Evolutionary conservation across 768 basidiomycete species (phyloP), one percentile per base, ranked within the genome.

Genomic region (Hortiboletus campestris): DNA sequence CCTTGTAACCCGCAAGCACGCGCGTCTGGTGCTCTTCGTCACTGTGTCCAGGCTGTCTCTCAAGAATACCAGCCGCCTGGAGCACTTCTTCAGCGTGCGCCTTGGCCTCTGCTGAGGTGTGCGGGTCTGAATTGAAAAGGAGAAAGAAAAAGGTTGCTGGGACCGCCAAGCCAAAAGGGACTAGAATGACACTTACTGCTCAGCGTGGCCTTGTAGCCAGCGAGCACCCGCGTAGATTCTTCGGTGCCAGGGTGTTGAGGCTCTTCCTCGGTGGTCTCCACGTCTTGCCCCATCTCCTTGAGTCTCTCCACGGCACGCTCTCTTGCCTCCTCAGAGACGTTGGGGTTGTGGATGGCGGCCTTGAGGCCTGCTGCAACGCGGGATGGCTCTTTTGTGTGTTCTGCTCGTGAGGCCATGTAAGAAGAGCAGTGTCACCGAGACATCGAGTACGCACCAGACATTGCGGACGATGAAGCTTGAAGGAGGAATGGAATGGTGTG

Each of bases 301-400:
- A 86, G 75, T 12, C 74, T 72, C 43, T 78, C 68, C 11, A 61
- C 61, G 8, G 84, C 85, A 17, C 74, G 73, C 42, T 72, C 67
- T 63, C 83, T 84, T 0, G 84, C 84, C 56, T 79, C 78, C 1
- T 75, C 72, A 5, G 82, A 83, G 42, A 84, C 80, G 49, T 80
- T 74, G 12, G 82, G 83, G 63, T 86, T 85, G 63, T 77, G 72
- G 6, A 84, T 73, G 11, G 82, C 74, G n/a, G 83, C 82, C 63
- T 84, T 84, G 50, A 82, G 70, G 32, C 84, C 84, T 2, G 79
- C 81, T 25, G 76, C 76, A 45, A 85, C 82, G 59, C 78, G 79
- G 7, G 71, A 58, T 14, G 74, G 64, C 47, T 80, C 74, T 63
- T 81, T 79, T 29, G 29, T 29, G 14, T 69, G 69, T 51, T 71